phyloP scores from a whole-genome alignment of 768 basidiomycete species.

The Termitomyces sp. region DNA sequence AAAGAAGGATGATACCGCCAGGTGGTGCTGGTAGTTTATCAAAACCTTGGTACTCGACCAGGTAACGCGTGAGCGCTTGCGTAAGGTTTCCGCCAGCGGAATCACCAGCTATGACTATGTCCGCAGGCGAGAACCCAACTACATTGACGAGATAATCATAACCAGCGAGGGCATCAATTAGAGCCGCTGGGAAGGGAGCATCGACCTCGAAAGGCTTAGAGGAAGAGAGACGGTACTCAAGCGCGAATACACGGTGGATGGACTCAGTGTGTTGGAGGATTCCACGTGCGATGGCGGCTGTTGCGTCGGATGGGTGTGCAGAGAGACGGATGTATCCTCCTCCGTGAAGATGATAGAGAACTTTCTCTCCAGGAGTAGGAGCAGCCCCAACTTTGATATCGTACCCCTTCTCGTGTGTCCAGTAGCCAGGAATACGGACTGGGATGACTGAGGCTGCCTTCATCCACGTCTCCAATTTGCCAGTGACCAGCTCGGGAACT shows the following conservation, averaged over 20 bases:
- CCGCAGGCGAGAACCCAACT: constrained; percentile 53
- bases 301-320: constrained; percentile 52
- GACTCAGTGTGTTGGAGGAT: constrained; percentile 44
- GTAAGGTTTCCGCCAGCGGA: constrained; percentile 79
- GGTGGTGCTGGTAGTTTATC: constrained; percentile 42
- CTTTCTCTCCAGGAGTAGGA: constrained; percentile 51
- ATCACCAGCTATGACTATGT: constrained; percentile 72
- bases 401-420: constrained; percentile 45
- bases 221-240: constrained; percentile 73
- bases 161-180: constrained; percentile 73
- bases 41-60: constrained; percentile 46
- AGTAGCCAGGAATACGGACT: constrained; percentile 56
- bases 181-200: constrained; percentile 71
- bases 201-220: constrained; percentile 36
- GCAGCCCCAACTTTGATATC: constrained; percentile 34
- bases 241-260: constrained; percentile 49
- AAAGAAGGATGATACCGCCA: constrained; percentile 49
- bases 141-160: constrained; percentile 66
- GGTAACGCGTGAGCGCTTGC: constrained; percentile 50
- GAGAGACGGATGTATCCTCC: constrained; percentile 55
- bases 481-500: constrained; percentile 40
- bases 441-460: constrained; percentile 37
- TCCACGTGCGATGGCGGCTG: constrained; percentile 44
- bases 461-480: constrained; percentile 42
- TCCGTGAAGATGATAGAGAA: constrained; percentile 64